Evolutionary conservation across 2,329 filamentous ascomycete genomes (phyloP).

Genomic region (Teratosphaeria zuluensis): DNA sequence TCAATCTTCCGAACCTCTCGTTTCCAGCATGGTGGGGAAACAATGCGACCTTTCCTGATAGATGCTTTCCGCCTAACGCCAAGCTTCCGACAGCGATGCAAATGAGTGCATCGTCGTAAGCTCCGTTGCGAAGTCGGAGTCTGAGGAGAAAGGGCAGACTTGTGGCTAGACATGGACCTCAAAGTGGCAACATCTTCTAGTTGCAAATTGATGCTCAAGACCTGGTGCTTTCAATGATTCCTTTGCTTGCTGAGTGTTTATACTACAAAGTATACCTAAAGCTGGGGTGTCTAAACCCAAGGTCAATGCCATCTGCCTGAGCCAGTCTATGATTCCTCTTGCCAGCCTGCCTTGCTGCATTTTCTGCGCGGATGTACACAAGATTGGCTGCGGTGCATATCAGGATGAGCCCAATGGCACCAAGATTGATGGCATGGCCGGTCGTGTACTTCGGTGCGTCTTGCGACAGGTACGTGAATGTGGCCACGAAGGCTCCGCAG

Average conservation of each 20-base stretch:
- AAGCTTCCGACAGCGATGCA: neutral
- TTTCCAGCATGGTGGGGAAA: neutral
- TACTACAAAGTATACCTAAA: conserved; percentile 30
- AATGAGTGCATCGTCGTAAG: neutral
- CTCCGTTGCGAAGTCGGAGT: too few relatives aligned
- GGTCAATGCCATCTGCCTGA: conserved; percentile 18
- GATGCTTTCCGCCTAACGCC: neutral
- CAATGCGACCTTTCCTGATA: neutral
- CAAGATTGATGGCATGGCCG: conserved; percentile 35
- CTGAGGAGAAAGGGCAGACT: too few relatives aligned
- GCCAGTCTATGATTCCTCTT: conserved; percentile 29
- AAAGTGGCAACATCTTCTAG: too few relatives aligned
- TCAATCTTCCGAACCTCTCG: neutral
- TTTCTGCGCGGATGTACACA: conserved; percentile 34
- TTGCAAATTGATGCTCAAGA: too few relatives aligned
- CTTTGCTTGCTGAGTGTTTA: neutral
- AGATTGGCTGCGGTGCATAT: conserved; percentile 26
- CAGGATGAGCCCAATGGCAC: conserved; percentile 28
- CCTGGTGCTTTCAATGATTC: too few relatives aligned
- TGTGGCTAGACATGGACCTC: too few relatives aligned
- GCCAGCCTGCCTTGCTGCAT: conserved; percentile 29
- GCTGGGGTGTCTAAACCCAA: conserved; percentile 33
- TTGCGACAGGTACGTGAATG: conserved; percentile 18
- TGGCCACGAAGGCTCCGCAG: conserved; percentile 18
- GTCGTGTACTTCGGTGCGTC: conserved; percentile 31